Percentiles rank a stretch among this genome's conserved stretches.
phyloP scores from a whole-genome alignment of 192 early-diverging fungal genomes.

The Coemansia sp. region DNA sequence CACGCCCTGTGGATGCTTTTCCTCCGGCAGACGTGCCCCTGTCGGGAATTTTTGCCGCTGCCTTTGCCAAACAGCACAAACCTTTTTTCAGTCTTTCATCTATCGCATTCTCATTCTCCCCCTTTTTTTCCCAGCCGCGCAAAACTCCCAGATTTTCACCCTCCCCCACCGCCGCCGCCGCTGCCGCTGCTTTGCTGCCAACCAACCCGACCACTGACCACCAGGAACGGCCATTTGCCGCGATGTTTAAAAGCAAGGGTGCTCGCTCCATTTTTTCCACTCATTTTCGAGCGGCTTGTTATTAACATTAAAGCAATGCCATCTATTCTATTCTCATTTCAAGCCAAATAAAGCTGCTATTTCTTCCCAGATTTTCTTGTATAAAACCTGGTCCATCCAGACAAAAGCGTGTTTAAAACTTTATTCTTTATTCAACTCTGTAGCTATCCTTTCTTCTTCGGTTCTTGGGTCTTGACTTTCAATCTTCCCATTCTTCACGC shows the following conservation, averaged over 20 bases:
- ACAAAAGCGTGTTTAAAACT: too few relatives aligned
- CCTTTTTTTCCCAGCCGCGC: not conserved
- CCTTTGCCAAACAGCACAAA: constrained; percentile 1
- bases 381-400: too few relatives aligned
- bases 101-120: not conserved
- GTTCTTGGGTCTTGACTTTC: not conserved
- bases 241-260: not conserved
- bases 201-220: too few relatives aligned
- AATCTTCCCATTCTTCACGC: too few relatives aligned
- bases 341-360: not conserved
- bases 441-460: not conserved
- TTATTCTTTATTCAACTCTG: not conserved
- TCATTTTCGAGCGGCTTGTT: not conserved
- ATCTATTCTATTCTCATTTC: not conserved
- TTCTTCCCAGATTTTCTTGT: not conserved
- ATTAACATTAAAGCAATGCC: not conserved
- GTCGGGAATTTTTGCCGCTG: constrained; percentile 15
- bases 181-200: too few relatives aligned
- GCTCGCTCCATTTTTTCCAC: not conserved
- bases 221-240: not conserved
- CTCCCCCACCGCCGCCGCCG: too few relatives aligned
- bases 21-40: constrained; percentile 3
- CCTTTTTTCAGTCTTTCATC: not conserved
- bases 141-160: too few relatives aligned
- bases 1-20: constrained; percentile 11